A percentile compares a stretch with the other conserved stretches of the same genome.
Evolutionary conservation across 1,139 yeast genomes (phyloP).

Genomic region (Pneumocystis sp.): DNA sequence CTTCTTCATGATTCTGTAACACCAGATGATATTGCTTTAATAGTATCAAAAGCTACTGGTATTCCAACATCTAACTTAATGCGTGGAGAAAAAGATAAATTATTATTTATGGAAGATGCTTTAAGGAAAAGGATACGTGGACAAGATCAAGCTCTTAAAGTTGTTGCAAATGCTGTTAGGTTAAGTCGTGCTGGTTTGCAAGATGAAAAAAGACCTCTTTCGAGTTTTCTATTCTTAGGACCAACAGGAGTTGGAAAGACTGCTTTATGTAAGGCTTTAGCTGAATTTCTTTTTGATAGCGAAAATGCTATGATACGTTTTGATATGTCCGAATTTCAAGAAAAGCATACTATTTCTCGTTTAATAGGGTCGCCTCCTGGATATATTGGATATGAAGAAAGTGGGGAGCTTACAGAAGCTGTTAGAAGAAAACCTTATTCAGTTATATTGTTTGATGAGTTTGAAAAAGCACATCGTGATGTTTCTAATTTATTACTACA

Average conservation of each 20-base stretch:
- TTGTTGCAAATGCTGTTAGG: slow-evolving; percentile 87
- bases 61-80: slow-evolving; percentile 83
- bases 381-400: slow-evolving; percentile 85
- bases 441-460: slow-evolving; percentile 84
- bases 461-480: slow-evolving; percentile 94
- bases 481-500: slow-evolving; percentile 75
- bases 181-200: slow-evolving; percentile 93
- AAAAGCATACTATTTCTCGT: slow-evolving; percentile 76
- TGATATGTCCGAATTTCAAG: slow-evolving; percentile 97
- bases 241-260: slow-evolving; percentile 99
- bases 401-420: slow-evolving; percentile 90
- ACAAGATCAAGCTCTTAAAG: slow-evolving; percentile 83
- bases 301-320: slow-evolving; percentile 73
- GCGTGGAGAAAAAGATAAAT: slow-evolving; percentile 87
- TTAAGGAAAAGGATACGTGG: slow-evolving; percentile 73
- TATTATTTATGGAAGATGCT: slow-evolving; percentile 72
- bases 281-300: slow-evolving; percentile 81
- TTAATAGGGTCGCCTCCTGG: slow-evolving; percentile 97
- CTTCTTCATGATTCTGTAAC: slow-evolving; percentile 85
- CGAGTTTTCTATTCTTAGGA: slow-evolving; percentile 88
- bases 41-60: slow-evolving; percentile 87
- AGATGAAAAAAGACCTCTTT: slow-evolving; percentile 85
- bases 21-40: slow-evolving; percentile 83
- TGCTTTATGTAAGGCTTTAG: slow-evolving; percentile 79
- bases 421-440: slow-evolving; percentile 89